Evolutionary conservation across 768 basidiomycete species (phyloP), one percentile per base, ranked within the genome.

Genomic region (Pleurotus giganteus): DNA sequence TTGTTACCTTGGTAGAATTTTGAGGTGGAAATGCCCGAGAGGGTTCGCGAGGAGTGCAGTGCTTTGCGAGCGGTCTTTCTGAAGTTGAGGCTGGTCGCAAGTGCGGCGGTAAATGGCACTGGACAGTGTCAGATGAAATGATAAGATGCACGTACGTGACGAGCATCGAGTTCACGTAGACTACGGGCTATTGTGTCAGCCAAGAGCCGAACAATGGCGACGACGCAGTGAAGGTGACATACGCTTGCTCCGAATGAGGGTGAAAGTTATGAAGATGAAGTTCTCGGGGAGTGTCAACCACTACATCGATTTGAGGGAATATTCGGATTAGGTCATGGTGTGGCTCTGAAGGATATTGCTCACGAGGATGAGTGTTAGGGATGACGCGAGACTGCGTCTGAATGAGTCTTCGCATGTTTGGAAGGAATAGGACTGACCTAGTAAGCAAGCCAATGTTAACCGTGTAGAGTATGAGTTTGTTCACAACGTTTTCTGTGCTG

Each of bases 121-220:
- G 15, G 23, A 47, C n/a, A n/a, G n/a, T n/a, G 45, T 28, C 11
- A 27, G 19, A 8, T 50, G 31, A 19, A 31, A 31, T 9, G 47
- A 34, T 31, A 19, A 24, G 37, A 19, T 15, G 28, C 6, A 55
- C 53, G 9, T 45, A 58, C 57, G 57, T 58, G 21, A 58, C 54
- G 26, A 58, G 57, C 57, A 58, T 58, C n/a, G 57, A 53, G 28
- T 58, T 58, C 39, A 53, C 53, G 43, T 58, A 58, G 37, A 58
- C 57, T 58, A 34, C 27, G 47, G 27, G 29, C 7, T 44, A 17
- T 13, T 5, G 19, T 3, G 21, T 42, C 23, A 24, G 26, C 13
- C 9, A 45, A 15, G 15, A 31, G 27, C 17, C 23, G 31, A 19
- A 54, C 17, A 31, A 36, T n/a, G 32, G 47, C 12, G 29, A 23